Percentiles rank a stretch among this genome's conserved stretches.
phyloP scores from a whole-genome alignment of 2,329 filamentous ascomycete species.

The Xylaria multiplex region DNA sequence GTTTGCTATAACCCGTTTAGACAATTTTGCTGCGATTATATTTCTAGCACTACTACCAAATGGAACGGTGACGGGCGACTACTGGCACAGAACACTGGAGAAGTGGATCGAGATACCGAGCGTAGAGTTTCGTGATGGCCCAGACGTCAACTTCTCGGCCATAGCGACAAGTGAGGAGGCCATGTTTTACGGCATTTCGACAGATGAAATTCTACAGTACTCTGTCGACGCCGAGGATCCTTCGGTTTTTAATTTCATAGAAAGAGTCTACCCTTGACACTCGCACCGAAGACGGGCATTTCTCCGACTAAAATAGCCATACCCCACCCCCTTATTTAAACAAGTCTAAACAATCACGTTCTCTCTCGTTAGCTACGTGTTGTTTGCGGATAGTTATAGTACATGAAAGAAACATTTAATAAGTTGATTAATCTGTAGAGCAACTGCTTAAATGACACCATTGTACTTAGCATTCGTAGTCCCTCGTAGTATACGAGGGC shows the following conservation, averaged over 20 bases:
- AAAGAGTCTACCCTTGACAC: conserved; percentile 39
- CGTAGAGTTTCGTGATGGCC: conserved; percentile 40
- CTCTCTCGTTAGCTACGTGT: no score
- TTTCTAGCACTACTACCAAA: conserved; percentile 34
- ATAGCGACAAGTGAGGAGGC: conserved; percentile 43
- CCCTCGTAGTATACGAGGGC: no score
- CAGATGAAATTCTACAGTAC: conserved; percentile 43
- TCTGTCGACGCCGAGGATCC: conserved; percentile 39
- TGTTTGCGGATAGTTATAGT: no score
- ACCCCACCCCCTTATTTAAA: no score
- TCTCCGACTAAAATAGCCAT: no score
- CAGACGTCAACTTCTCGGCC: conserved; percentile 40
- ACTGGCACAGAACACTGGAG: not conserved
- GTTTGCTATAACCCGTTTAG: conserved; percentile 7
- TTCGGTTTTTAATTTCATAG: conserved; percentile 42
- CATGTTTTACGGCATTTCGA: conserved; percentile 45
- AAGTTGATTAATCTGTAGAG: no score
- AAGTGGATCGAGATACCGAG: conserved; percentile 1
- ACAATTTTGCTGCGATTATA: not conserved
- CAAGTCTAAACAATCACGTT: no score
- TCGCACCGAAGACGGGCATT: not conserved
- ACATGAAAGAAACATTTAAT: no score
- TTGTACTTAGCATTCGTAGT: no score
- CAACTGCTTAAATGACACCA: no score
- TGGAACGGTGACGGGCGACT: conserved; percentile 18